A percentile compares a stretch with the other conserved stretches of the same genome.
Evolutionary conservation across 1,284 basidiomycete species (phyloP).

Genomic region (Apiotrichum mycotoxinovorans): DNA sequence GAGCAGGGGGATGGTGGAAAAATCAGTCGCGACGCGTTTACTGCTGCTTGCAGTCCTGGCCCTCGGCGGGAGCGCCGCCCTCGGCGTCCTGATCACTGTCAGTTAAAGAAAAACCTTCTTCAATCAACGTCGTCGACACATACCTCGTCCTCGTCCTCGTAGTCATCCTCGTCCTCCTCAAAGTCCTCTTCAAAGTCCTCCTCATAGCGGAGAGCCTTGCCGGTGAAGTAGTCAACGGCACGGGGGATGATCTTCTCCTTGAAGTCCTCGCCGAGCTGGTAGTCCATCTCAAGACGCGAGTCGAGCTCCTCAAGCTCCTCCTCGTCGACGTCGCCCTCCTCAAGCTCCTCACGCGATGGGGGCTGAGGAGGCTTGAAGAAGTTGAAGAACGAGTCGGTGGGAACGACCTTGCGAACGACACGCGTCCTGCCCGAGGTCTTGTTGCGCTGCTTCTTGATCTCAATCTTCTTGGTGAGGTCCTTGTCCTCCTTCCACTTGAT

Average conservation of each 20-base stretch:
- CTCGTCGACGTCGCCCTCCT: constrained; percentile 74
- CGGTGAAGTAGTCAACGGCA: constrained; percentile 93
- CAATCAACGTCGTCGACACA: not conserved
- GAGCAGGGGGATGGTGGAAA: not conserved
- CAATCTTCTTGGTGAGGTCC: constrained; percentile 93
- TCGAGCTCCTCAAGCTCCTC: constrained; percentile 86
- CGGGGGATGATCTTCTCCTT: constrained; percentile 97
- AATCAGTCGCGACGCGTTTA: constrained; percentile 17
- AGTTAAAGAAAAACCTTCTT: not conserved
- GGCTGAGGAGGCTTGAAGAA: constrained; percentile 88
- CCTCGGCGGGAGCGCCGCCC: constrained; percentile 21
- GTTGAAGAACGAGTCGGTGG: constrained; percentile 93
- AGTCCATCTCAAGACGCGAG: constrained; percentile 90
- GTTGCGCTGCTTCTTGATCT: constrained; percentile 99
- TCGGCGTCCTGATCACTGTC: constrained; percentile 28
- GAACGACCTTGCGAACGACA: constrained; percentile 80
- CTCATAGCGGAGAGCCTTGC: constrained; percentile 90
- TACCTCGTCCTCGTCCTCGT: constrained; percentile 39
- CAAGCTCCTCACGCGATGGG: constrained; percentile 64
- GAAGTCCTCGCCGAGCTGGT: constrained; percentile 96
- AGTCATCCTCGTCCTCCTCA: constrained; percentile 60
- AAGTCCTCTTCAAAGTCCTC: constrained; percentile 67
- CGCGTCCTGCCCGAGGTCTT: constrained; percentile 95
- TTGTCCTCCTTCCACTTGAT: constrained; percentile 99
- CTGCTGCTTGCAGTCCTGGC: constrained; percentile 48